Evolutionary conservation across 2,329 filamentous ascomycete species (phyloP).

Genomic region (Aspergillus unguis): DNA sequence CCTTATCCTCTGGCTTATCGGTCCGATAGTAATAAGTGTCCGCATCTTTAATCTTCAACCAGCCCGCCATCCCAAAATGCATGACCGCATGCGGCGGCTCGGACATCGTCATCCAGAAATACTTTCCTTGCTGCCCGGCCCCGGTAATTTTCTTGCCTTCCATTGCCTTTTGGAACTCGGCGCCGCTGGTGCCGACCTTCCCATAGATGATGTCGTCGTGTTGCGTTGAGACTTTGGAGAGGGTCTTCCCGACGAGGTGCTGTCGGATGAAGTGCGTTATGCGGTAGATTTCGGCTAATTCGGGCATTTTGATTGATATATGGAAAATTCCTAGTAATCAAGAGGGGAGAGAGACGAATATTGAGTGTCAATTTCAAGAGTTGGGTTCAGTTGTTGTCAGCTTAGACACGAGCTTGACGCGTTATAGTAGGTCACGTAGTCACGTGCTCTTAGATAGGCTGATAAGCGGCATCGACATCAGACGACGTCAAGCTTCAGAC

Average conservation of each 20-base stretch:
- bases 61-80: constrained; percentile 77
- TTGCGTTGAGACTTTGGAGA: constrained; percentile 65
- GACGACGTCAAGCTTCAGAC: too few relatives aligned
- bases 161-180: constrained; percentile 70
- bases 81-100: constrained; percentile 80
- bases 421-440: constrained; percentile 24
- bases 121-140: constrained; percentile 88
- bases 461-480: constrained; percentile 1
- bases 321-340: neutral
- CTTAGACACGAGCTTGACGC: constrained; percentile 15
- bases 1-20: constrained; percentile 53
- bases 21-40: constrained; percentile 78
- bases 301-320: constrained; percentile 40
- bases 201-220: constrained; percentile 86
- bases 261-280: constrained; percentile 81
- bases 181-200: constrained; percentile 77
- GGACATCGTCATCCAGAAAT: constrained; percentile 85
- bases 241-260: constrained; percentile 78
- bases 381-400: neutral
- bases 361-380: neutral
- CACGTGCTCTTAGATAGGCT: constrained; percentile 21
- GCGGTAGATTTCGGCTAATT: constrained; percentile 66
- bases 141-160: constrained; percentile 68
- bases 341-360: constrained; percentile 5
- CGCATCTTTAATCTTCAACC: constrained; percentile 81